Percentiles rank a stretch among this genome's conserved stretches.
Evolutionary conservation across 345 rosid genomes (phyloP).

Genomic region (Clarkia xantiana): DNA sequence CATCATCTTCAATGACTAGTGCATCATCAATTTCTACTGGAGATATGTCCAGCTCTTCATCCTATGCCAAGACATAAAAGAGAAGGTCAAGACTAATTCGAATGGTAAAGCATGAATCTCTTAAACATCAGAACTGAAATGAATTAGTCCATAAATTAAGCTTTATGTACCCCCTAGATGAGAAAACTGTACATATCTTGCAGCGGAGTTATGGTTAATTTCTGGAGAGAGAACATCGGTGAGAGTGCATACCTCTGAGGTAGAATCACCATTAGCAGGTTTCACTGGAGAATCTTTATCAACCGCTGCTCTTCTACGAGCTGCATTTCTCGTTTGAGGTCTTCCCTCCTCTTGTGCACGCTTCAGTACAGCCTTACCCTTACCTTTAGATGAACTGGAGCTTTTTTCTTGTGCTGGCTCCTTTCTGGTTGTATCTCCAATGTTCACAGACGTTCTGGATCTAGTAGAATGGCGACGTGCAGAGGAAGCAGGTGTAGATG

Average conservation of each 20-base stretch:
- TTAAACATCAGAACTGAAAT: neutral
- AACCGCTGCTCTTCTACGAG: constrained; percentile 71
- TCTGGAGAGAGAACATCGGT: no score
- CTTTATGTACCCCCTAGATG: no score
- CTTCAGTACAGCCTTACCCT: constrained; percentile 96
- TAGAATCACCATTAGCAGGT: constrained; percentile 59
- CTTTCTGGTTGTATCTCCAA: constrained; percentile 55
- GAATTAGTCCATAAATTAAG: neutral
- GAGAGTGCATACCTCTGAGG: constrained; percentile 59
- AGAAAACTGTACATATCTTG: no score
- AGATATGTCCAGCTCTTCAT: constrained; percentile 83
- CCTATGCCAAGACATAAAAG: constrained; percentile 23
- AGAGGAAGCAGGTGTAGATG: constrained; percentile 54
- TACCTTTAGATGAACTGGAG: constrained; percentile 74
- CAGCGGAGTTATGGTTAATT: no score
- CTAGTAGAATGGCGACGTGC: constrained; percentile 73
- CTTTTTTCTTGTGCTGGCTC: constrained; percentile 58
- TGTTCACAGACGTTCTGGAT: constrained; percentile 67
- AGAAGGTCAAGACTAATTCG: neutral
- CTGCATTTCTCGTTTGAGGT: constrained; percentile 88
- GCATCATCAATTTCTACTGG: constrained; percentile 92
- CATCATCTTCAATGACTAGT: constrained; percentile 95
- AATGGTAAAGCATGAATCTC: neutral
- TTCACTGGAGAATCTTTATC: constrained; percentile 72
- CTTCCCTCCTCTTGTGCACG: constrained; percentile 57